Base-by-base conservation (phyloP, 2,329 filamentous ascomycete genomes). In the Trichoderma lentiforme region DNA sequence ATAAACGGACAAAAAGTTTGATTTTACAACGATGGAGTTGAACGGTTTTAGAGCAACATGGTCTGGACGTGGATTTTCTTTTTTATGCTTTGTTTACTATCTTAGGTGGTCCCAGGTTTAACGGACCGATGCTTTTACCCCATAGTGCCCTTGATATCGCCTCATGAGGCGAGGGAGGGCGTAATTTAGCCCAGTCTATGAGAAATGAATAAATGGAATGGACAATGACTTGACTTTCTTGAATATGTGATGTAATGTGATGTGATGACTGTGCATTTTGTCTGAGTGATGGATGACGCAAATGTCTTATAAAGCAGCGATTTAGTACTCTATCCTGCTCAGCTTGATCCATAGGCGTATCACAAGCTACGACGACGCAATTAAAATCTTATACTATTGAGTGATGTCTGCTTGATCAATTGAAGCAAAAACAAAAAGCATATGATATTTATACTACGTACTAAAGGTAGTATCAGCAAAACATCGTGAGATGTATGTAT, bases 1-100 rank as follows among this genome's bases (percentile, higher is more conserved):
- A 82, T 79, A 81, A 80, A 80, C 75, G 77, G 76, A 73, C 75
- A 82, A 83, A 82, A 82, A 79, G 58, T 63, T 71, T 71, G 57
- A 61, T 64, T 81, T 80, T 80, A 75, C 79, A 80, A 80, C 75
- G 76, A 79, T 75, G 82, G 82, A 84, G 82, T 84, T 84, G 81
- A 78, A 80, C 76, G 78, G 78, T 78, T 76, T 77, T 78, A 76
- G 77, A 79, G 78, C 79, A 67, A 78, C 71, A 78, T 73, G 77
- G 79, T 76, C 75, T 78, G 78, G 77, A 77, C 74, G 75, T 78
- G 75, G 58, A 58, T 58, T 78, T 80, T 76, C 75, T 63, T 72
- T 62, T 78, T 80, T 76, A 76, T 78, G 75, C 76, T 79, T 81
- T 80, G 77, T 77, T 63, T 73, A 72, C 62, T 73, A 70, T 64